These are phyloP conservation scores for Mimosa pudica DNA, from an alignment of 306 rosid genomes.

Conservation along the genomic window DNA sequence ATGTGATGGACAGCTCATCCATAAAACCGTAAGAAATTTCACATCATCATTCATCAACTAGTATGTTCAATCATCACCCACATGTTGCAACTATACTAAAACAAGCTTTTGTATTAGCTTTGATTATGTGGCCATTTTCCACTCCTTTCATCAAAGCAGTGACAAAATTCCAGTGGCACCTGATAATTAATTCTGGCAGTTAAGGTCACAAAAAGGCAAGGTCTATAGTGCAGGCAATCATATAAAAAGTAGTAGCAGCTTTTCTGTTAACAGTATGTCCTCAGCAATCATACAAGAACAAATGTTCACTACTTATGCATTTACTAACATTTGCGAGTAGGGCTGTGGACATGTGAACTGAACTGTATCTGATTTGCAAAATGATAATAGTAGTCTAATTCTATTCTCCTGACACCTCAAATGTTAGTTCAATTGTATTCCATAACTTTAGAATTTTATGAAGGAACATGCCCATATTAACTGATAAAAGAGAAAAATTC, in stretches of 20 bases:
- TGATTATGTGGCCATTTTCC: neutral
- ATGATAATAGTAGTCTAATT: slow-evolving; percentile 1
- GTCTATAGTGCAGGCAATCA: neutral
- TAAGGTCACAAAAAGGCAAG: slow-evolving; percentile 14
- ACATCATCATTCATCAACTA: neutral
- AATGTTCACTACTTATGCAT: neutral
- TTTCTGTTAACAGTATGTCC: neutral
- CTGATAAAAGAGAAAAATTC: slow-evolving; percentile 1
- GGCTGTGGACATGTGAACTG: neutral
- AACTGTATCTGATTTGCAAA: neutral
- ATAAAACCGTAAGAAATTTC: neutral
- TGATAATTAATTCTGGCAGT: neutral
- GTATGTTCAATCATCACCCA: neutral
- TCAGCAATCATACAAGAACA: neutral
- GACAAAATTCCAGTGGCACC: neutral
- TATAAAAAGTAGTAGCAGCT: neutral
- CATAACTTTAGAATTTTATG: slow-evolving; percentile 12
- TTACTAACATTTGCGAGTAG: neutral
- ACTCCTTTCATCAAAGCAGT: neutral
- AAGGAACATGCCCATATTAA: neutral
- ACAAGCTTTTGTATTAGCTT: neutral
- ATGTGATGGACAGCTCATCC: too few relatives aligned
- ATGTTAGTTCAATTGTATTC: neutral
- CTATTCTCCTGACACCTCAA: slow-evolving; percentile 5
- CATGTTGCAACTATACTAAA: neutral